phyloP scores from a whole-genome alignment of 306 rosid species.

The Trifolium dubium region DNA sequence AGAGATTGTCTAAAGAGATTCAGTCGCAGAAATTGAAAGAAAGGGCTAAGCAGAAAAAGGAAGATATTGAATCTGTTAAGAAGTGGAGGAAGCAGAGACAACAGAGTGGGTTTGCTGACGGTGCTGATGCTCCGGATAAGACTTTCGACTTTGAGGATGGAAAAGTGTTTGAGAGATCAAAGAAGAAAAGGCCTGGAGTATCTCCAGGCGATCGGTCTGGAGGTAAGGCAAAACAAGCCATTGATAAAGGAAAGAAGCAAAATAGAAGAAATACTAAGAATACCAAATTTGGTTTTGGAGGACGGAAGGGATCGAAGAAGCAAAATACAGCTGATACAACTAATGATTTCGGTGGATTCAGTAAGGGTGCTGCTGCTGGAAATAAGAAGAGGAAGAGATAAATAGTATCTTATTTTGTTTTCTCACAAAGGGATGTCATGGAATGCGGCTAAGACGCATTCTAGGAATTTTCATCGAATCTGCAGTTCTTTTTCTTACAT shows the following conservation, averaged over 20 bases:
- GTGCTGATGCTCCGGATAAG: conserved; percentile 52
- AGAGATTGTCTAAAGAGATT: conserved; percentile 74
- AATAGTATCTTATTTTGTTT: neutral
- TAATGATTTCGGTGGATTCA: conserved; percentile 52
- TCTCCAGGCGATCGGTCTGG: conserved; percentile 78
- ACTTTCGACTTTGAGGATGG: conserved; percentile 67
- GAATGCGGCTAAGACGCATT: neutral
- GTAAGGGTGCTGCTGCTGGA: conserved; percentile 42
- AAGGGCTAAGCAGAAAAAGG: conserved; percentile 83
- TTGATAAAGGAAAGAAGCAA: conserved; percentile 48
- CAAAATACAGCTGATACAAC: conserved; percentile 70
- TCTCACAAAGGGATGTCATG: conserved; percentile 12
- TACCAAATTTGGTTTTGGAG: conserved; percentile 80
- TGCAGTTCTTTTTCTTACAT: neutral
- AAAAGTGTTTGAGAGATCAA: conserved; percentile 65
- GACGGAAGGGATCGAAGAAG: conserved; percentile 66
- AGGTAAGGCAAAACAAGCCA: conserved; percentile 60
- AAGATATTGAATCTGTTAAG: conserved; percentile 80
- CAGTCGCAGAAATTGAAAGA: conserved; percentile 78
- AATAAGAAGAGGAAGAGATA: conserved; percentile 66
- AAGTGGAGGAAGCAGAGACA: conserved; percentile 97
- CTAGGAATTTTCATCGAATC: conserved; percentile 4
- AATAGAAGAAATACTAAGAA: conserved; percentile 62
- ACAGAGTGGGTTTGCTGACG: conserved; percentile 74
- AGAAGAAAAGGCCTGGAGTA: conserved; percentile 67